Percentiles rank a stretch among this genome's conserved stretches.
Evolutionary conservation across 805 yeast species (phyloP).

Genomic region (Nakazawaea sp.): DNA sequence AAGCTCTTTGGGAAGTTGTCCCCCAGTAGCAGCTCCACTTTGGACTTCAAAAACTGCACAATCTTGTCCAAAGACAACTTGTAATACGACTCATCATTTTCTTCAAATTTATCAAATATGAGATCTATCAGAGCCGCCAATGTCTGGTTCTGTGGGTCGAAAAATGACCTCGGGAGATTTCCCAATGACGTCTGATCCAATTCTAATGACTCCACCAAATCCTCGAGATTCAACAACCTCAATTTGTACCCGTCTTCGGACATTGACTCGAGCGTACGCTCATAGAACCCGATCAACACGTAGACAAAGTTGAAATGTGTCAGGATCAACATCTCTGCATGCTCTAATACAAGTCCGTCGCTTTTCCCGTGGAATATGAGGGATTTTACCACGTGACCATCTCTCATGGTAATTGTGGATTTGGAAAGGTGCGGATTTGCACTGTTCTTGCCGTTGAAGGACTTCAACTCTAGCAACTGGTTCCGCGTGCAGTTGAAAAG

Average conservation of each 20-base stretch:
- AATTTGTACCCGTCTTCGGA: conserved; percentile 10
- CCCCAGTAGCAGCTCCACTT: conserved; percentile 28
- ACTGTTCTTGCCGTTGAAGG: conserved; percentile 29
- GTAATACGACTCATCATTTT: conserved; percentile 37
- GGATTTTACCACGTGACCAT: conserved; percentile 34
- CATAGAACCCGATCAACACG: conserved; percentile 30
- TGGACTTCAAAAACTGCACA: conserved; percentile 28
- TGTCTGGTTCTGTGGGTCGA: conserved; percentile 19
- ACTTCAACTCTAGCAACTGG: conserved; percentile 32
- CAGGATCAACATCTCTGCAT: conserved; percentile 31
- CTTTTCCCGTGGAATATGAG: conserved; percentile 20
- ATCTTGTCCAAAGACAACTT: conserved; percentile 35
- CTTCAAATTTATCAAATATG: conserved; percentile 34
- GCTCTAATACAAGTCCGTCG: conserved; percentile 33
- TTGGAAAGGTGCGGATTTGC: conserved; percentile 23
- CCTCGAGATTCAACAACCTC: conserved; percentile 34
- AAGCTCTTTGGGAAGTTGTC: conserved; percentile 31
- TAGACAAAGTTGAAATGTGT: conserved; percentile 34
- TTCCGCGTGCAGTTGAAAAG: conserved; percentile 12
- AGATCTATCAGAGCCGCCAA: conserved; percentile 20
- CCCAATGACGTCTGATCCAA: conserved; percentile 18
- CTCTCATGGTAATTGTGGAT: conserved; percentile 20
- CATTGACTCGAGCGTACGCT: conserved; percentile 19
- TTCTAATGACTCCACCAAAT: conserved; percentile 31
- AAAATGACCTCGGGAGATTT: conserved; percentile 24